Conservation (phyloP, 1,139 yeast genomes). For the Diutina scorzettiae region DNA sequence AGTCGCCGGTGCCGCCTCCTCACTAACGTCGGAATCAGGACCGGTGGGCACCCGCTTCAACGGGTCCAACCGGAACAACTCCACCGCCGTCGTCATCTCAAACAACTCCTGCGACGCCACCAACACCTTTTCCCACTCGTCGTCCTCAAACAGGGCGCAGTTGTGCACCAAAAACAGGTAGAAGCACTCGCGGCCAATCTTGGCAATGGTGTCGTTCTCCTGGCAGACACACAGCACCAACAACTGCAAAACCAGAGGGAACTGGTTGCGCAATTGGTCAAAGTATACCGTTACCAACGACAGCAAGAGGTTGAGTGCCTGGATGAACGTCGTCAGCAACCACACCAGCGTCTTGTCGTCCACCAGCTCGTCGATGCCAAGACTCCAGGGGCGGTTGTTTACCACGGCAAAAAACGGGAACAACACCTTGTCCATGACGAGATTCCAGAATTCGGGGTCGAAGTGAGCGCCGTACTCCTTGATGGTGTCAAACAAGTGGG, state of each 20-base stretch:
- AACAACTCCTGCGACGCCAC: constrained; percentile 57
- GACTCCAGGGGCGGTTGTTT: constrained; percentile 57
- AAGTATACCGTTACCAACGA: constrained; percentile 75
- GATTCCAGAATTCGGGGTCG: constrained; percentile 69
- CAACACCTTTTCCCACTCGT: constrained; percentile 70
- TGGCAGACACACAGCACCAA: constrained; percentile 86
- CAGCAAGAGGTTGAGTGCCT: constrained; percentile 84
- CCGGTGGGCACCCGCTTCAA: constrained; percentile 18
- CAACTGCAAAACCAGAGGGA: constrained; percentile 67
- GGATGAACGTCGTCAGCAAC: constrained; percentile 92
- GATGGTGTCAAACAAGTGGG: constrained; percentile 68
- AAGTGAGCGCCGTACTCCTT: constrained; percentile 72
- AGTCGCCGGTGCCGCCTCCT: constrained; percentile 9
- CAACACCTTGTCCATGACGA: constrained; percentile 60
- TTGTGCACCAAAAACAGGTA: constrained; percentile 69
- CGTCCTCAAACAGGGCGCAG: constrained; percentile 43
- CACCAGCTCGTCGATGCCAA: constrained; percentile 35
- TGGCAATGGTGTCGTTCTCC: constrained; percentile 91
- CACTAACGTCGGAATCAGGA: constrained; percentile 11
- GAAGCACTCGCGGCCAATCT: constrained; percentile 86
- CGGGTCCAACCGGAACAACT: constrained; percentile 67
- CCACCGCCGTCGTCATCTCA: constrained; percentile 74
- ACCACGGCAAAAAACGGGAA: constrained; percentile 86
- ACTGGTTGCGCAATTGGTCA: constrained; percentile 55
- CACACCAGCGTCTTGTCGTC: constrained; percentile 85